A percentile compares a stretch with the other conserved stretches of the same genome.
phyloP scores from a whole-genome alignment of 2,329 filamentous ascomycete species.

The Ophiostoma tasmaniense region DNA sequence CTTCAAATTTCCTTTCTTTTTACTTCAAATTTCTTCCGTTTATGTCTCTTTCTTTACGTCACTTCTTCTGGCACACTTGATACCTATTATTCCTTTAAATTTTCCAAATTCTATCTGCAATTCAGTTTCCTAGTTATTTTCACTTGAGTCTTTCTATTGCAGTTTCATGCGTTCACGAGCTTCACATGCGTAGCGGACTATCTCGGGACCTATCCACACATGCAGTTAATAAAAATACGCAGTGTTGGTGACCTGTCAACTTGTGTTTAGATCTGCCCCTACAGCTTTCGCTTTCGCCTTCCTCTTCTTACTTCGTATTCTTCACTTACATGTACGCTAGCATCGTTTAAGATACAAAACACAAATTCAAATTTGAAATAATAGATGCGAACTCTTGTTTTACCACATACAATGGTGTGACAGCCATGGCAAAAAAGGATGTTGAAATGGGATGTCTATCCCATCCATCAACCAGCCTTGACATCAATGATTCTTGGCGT shows the following conservation, averaged over 20 bases:
- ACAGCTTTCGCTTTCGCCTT: too few relatives aligned
- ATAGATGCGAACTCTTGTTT: too few relatives aligned
- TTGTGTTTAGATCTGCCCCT: too few relatives aligned
- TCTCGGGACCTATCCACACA: background rate
- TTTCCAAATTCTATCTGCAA: background rate
- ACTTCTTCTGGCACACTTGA: background rate
- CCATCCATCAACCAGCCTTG: background rate
- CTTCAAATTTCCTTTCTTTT: background rate
- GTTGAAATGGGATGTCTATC: background rate
- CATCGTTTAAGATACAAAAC: too few relatives aligned
- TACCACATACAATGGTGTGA: too few relatives aligned
- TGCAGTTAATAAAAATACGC: background rate
- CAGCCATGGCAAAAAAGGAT: background rate
- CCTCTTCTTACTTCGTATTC: too few relatives aligned
- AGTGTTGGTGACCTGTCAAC: background rate
- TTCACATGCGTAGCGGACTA: background rate
- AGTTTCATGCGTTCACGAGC: background rate
- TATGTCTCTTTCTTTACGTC: background rate
- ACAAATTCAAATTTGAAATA: too few relatives aligned
- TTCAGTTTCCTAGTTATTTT: background rate
- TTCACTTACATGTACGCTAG: too few relatives aligned
- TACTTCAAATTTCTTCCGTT: background rate
- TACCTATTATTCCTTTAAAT: background rate
- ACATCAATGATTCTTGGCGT: background rate
- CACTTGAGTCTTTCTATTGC: background rate